phyloP scores from a whole-genome alignment of 805 yeast genomes.

The Wickerhamiella hasegawae region DNA sequence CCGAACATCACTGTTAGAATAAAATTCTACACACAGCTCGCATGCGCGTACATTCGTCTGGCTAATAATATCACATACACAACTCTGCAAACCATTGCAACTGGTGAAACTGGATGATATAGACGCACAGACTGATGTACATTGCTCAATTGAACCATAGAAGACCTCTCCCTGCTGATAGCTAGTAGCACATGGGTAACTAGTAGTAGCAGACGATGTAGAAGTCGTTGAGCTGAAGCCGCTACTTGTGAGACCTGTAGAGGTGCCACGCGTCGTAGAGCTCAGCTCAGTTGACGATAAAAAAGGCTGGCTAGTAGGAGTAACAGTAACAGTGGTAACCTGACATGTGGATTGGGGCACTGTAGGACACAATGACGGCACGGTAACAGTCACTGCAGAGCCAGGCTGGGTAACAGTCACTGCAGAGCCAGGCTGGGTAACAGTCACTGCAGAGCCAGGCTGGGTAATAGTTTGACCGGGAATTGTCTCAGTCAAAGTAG shows the following conservation, averaged over 20 bases:
- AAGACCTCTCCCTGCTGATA: no score
- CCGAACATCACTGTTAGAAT: neutral
- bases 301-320: slow-evolving; percentile 14
- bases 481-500: no score
- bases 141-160: no score
- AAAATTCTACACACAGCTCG: neutral
- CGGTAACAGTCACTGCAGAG: slow-evolving; percentile 3
- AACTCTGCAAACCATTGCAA: neutral
- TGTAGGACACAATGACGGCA: slow-evolving; percentile 5
- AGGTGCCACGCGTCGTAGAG: slow-evolving; percentile 23
- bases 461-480: slow-evolving; percentile 11
- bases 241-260: slow-evolving; percentile 22
- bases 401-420: slow-evolving; percentile 6
- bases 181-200: no score
- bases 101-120: no score
- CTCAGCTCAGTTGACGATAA: slow-evolving; percentile 24
- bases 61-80: neutral
- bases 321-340: slow-evolving; percentile 1
- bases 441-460: slow-evolving; percentile 10
- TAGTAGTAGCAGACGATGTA: no score
- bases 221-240: slow-evolving; percentile 16
- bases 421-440: slow-evolving; percentile 4
- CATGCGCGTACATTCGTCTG: neutral
- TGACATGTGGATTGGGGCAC: neutral
- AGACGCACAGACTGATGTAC: no score